Evolutionary conservation across 768 basidiomycete species (phyloP), one percentile per base, ranked within the genome.

Genomic region (Kwoniella sp.): DNA sequence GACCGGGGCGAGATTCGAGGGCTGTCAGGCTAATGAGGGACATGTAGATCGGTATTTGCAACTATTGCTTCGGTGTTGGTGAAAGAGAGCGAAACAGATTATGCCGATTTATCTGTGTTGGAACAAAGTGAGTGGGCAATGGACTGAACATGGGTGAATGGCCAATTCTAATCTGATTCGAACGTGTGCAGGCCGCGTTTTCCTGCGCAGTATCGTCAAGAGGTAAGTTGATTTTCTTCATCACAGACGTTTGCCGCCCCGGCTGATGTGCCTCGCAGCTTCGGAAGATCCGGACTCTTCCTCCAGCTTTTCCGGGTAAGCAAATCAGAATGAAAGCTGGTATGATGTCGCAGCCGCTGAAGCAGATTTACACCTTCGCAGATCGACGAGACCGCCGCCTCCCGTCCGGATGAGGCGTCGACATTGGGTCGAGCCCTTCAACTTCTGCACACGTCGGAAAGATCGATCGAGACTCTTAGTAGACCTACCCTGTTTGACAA

Each of bases 271-370:
- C 2, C 58, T 47, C 34, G 51, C 37, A 67, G 56, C 15, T 73
- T 73, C 38, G 71, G 72, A n/a, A n/a, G 62, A 25, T 68, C 70
- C 5, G 73, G 73, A 0, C 53, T 76, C 13, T 69, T 72, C 58
- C 23, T 74, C 7, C 63, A 72, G 53, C 48, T 72, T 1, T 63
- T 74, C 51, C 54, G 63, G 38, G 62, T 60, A 23, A 58, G 67
- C 55, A 2, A 1, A 22, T n/a, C 4, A 29, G 25, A 13, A n/a
- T 45, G 25, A 13, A n/a, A 3, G 20, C 20, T 17, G 9, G 41
- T 45, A 37, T 17, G 17, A 58, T 28, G 51, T 55, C 54, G n/a
- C 22, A 2, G 41, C 38, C 22, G 56, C 23, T 26, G 12, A 61
- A 61, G 29, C 26, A 26, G 31, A 56, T 2, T n/a, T 20, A 41